Evolutionary conservation across 169 alveolate genomes (phyloP).

Genomic region (Plasmodium ovale): DNA sequence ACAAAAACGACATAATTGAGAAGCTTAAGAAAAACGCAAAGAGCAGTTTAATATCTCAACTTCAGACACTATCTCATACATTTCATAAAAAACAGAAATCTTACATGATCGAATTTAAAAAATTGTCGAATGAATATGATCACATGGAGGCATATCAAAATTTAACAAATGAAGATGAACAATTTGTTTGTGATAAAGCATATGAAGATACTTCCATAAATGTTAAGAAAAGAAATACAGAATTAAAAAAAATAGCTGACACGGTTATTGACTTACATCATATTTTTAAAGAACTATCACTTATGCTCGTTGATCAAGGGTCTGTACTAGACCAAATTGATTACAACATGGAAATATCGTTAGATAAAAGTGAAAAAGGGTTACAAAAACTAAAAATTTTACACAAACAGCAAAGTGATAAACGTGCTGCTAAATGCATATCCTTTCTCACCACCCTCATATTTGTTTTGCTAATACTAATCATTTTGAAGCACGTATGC

Average conservation of each 20-base stretch:
- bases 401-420: constrained; percentile 45
- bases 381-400: constrained; percentile 51
- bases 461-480: constrained; percentile 46
- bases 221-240: constrained; percentile 79
- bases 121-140: constrained; percentile 68
- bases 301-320: constrained; percentile 87
- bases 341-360: constrained; percentile 80
- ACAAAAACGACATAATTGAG: constrained; percentile 21
- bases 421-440: constrained; percentile 55
- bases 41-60: constrained; percentile 79
- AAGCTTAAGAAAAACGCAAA: constrained; percentile 82
- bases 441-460: constrained; percentile 55
- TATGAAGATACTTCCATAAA: constrained; percentile 72
- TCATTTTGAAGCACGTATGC: constrained; percentile 60
- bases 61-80: constrained; percentile 78
- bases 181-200: constrained; percentile 56
- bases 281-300: constrained; percentile 86
- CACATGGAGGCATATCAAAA: constrained; percentile 36
- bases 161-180: constrained; percentile 9
- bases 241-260: constrained; percentile 81
- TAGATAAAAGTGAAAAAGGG: constrained; percentile 72
- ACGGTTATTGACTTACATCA: constrained; percentile 83
- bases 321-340: constrained; percentile 88
- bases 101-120: constrained; percentile 79
- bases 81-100: constrained; percentile 80